These are phyloP conservation scores for Verbascum thapsus DNA, from an alignment of 257 asterid species.

Conservation along the genomic window DNA sequence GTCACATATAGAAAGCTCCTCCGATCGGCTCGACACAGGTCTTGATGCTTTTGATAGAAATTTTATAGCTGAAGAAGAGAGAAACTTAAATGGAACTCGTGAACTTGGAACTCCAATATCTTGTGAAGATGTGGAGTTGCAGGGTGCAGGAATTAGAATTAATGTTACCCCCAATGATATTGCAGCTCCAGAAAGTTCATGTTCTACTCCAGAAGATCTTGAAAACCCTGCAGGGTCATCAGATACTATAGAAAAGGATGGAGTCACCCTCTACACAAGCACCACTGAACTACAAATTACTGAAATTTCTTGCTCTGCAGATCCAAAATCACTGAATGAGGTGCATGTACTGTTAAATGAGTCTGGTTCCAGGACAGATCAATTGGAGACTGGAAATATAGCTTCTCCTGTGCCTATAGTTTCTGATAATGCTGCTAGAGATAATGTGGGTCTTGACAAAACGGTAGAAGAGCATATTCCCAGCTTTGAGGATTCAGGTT, in stretches of 20 bases:
- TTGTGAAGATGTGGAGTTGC: too few species aligned
- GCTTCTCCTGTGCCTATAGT: constrained; percentile 33
- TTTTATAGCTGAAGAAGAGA: constrained; percentile 39
- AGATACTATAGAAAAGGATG: constrained; percentile 34
- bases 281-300: constrained; percentile 37
- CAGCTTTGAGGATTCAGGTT: constrained; percentile 35
- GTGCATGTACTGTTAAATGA: constrained; percentile 35
- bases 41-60: constrained; percentile 33
- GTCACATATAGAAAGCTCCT: constrained; percentile 25
- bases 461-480: constrained; percentile 41
- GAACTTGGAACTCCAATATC: too few species aligned
- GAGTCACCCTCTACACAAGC: constrained; percentile 27
- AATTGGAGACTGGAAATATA: constrained; percentile 30
- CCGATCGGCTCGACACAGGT: constrained; percentile 28
- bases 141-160: too few species aligned
- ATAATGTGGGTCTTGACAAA: constrained; percentile 28
- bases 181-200: too few species aligned
- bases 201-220: constrained; percentile 38
- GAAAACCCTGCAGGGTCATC: constrained; percentile 28
- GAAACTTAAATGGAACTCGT: constrained; percentile 33
- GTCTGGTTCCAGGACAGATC: constrained; percentile 32
- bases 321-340: constrained; percentile 34
- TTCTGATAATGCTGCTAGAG: constrained; percentile 31
- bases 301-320: constrained; percentile 26
- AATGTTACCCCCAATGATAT: too few species aligned